A percentile compares a stretch with the other conserved stretches of the same genome.
Evolutionary conservation across 768 basidiomycete species (phyloP).

Genomic region (Boletus huronensis): DNA sequence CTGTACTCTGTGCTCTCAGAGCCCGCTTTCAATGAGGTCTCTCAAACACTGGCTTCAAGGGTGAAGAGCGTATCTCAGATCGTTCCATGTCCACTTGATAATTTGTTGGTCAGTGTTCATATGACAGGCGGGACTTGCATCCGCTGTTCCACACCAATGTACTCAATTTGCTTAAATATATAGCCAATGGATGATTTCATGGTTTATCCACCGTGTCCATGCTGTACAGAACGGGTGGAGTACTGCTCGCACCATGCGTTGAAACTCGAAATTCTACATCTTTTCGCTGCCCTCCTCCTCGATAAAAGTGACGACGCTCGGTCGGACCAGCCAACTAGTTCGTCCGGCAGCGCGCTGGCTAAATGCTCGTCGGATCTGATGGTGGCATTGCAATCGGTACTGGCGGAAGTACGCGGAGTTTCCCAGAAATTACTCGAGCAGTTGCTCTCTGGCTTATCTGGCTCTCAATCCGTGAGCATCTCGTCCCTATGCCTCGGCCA

Average conservation of each 20-base stretch:
- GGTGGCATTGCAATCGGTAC: slow-evolving; percentile 22
- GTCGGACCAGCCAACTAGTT: not conserved
- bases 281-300: slow-evolving; percentile 40
- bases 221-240: slow-evolving; percentile 24
- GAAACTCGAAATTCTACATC: slow-evolving; percentile 42
- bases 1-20: slow-evolving; percentile 21
- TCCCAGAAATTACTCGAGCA: slow-evolving; percentile 19
- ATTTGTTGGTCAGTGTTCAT: slow-evolving; percentile 30
- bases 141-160: slow-evolving; percentile 14
- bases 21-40: slow-evolving; percentile 10
- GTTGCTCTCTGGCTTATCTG: slow-evolving; percentile 12
- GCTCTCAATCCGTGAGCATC: slow-evolving; percentile 24
- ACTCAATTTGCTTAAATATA: slow-evolving; percentile 25
- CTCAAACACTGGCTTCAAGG: slow-evolving; percentile 10
- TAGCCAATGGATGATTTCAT: slow-evolving; percentile 53
- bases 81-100: slow-evolving; percentile 6
- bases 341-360: not conserved
- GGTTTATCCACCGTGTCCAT: slow-evolving; percentile 35
- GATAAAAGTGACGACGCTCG: slow-evolving; percentile 28
- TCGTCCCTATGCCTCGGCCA: not conserved
- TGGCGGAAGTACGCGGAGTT: slow-evolving; percentile 18
- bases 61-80: slow-evolving; percentile 10
- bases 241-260: slow-evolving; percentile 29
- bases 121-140: slow-evolving; percentile 10
- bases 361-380: slow-evolving; percentile 10